A percentile compares a stretch with the other conserved stretches of the same genome.
phyloP scores from a whole-genome alignment of 495 filamentous ascomycete species.

The Talaromyces proteolyticus region DNA sequence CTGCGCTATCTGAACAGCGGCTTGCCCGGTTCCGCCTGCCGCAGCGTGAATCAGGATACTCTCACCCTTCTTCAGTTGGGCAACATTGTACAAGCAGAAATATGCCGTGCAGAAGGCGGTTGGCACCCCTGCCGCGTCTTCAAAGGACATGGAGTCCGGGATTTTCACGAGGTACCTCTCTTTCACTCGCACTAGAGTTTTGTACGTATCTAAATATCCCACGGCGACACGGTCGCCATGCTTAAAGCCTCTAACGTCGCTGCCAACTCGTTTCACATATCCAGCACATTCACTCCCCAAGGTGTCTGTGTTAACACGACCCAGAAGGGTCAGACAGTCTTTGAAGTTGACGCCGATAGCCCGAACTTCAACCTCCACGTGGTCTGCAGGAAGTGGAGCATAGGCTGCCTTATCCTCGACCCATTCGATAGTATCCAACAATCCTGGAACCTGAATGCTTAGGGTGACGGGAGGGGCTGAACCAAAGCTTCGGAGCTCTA shows the following conservation, averaged over 20 bases:
- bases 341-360: slow-evolving; percentile 10
- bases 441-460: background rate
- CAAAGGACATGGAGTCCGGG: slow-evolving; percentile 15
- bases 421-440: background rate
- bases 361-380: slow-evolving; percentile 11
- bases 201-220: slow-evolving; percentile 32
- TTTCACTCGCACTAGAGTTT: slow-evolving; percentile 17
- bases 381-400: background rate
- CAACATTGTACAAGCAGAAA: slow-evolving; percentile 23
- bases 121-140: slow-evolving; percentile 21
- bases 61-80: slow-evolving; percentile 20
- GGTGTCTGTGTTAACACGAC: slow-evolving; percentile 19
- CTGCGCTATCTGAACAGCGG: slow-evolving; percentile 36
- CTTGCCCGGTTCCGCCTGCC: slow-evolving; percentile 34
- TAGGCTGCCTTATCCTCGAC: background rate
- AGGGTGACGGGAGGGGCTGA: too few species aligned
- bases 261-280: slow-evolving; percentile 42
- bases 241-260: slow-evolving; percentile 37
- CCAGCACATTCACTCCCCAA: slow-evolving; percentile 52
- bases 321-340: slow-evolving; percentile 30
- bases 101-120: slow-evolving; percentile 23
- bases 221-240: slow-evolving; percentile 50
- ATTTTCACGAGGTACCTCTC: slow-evolving; percentile 13
- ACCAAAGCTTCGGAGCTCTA: too few species aligned
- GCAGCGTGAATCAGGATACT: slow-evolving; percentile 47